Evolutionary conservation across 2,329 filamentous ascomycete genomes (phyloP).

Genomic region (Scedosporium apiospermum): DNA sequence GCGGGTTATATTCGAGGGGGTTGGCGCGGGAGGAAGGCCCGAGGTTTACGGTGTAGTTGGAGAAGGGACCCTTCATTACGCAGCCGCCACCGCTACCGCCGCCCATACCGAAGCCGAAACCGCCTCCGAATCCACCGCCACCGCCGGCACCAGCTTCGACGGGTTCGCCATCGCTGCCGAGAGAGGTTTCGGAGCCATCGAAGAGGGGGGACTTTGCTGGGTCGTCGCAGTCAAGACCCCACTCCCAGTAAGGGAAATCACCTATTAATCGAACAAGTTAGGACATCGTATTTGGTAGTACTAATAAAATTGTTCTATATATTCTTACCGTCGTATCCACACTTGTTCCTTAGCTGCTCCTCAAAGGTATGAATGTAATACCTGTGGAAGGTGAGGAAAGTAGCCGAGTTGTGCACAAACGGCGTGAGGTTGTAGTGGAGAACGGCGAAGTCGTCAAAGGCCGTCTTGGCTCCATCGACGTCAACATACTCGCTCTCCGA

Average conservation of each 20-base stretch:
- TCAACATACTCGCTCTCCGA: constrained; percentile 15
- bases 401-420: constrained; percentile 17
- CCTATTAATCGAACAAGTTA: background rate
- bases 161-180: constrained; percentile 35
- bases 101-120: constrained; percentile 9
- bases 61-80: constrained; percentile 34
- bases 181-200: constrained; percentile 35
- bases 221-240: constrained; percentile 34
- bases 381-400: constrained; percentile 22
- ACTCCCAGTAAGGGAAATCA: constrained; percentile 34
- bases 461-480: constrained; percentile 11
- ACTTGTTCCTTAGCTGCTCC: constrained; percentile 18
- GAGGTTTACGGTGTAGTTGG: constrained; percentile 24
- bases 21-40: constrained; percentile 20
- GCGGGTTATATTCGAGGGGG: constrained; percentile 29
- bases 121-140: constrained; percentile 12
- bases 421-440: constrained; percentile 20
- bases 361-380: constrained; percentile 21
- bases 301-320: background rate
- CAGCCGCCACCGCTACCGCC: constrained; percentile 41
- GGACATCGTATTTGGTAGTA: background rate
- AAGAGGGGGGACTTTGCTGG: constrained; percentile 38
- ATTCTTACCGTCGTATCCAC: constrained; percentile 23
- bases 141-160: constrained; percentile 17
- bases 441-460: constrained; percentile 19